A percentile compares a stretch with the other conserved stretches of the same genome.
Evolutionary conservation across 179 eudicot species (phyloP).

Genomic region (Beta corolliflora): DNA sequence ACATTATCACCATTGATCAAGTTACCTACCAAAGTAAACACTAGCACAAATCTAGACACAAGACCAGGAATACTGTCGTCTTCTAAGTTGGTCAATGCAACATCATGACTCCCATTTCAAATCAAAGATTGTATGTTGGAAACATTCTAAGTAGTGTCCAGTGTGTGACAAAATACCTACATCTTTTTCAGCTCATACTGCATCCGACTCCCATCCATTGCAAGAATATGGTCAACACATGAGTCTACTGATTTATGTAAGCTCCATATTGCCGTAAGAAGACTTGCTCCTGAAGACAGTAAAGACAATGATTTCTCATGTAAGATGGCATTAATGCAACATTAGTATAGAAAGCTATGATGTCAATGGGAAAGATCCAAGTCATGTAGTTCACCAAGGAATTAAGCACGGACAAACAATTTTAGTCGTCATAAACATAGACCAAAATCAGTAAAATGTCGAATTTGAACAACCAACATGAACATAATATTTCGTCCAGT

Average conservation of each 20-base stretch:
- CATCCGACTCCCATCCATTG: slow-evolving; percentile 73
- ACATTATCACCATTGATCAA: not conserved
- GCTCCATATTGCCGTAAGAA: slow-evolving; percentile 40
- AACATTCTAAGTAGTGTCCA: not conserved
- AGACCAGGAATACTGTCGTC: not conserved
- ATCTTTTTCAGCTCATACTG: slow-evolving; percentile 67
- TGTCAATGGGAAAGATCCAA: not conserved
- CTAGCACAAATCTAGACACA: not conserved
- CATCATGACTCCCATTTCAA: slow-evolving; percentile 6
- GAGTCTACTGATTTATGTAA: slow-evolving; percentile 42
- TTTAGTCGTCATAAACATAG: not conserved
- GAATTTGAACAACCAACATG: not conserved
- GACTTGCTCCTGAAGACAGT: slow-evolving; percentile 49
- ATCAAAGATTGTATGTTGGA: not conserved
- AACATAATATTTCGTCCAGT: not conserved
- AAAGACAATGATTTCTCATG: not conserved
- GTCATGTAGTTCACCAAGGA: not conserved
- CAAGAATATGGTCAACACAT: slow-evolving; percentile 53
- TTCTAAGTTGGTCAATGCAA: not conserved
- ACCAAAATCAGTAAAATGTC: not conserved
- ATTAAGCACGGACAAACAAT: slow-evolving; percentile 2
- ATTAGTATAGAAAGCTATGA: not conserved
- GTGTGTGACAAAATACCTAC: slow-evolving; percentile 43
- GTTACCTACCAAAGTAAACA: not conserved
- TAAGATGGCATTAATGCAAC: not conserved